These are phyloP conservation scores for Saxophila tyrrhenica DNA, from an alignment of 495 filamentous ascomycete genomes.

Conservation along the genomic window DNA sequence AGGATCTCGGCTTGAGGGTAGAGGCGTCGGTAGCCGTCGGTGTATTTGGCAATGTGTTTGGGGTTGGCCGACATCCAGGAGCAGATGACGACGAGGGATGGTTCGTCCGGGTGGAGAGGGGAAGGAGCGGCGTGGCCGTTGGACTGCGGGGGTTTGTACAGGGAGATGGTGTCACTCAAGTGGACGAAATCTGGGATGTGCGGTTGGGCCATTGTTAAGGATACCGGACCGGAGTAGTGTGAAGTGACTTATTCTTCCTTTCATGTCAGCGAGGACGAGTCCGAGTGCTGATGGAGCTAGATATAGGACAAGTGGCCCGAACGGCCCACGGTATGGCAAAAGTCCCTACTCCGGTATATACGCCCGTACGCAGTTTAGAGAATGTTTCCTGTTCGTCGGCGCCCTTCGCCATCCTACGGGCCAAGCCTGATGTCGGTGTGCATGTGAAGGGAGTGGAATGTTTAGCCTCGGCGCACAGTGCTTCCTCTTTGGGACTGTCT, in stretches of 20 bases:
- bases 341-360: too few relatives aligned
- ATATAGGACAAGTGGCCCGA: too few relatives aligned
- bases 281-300: too few relatives aligned
- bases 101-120: background rate
- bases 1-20: conserved; percentile 24
- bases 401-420: too few relatives aligned
- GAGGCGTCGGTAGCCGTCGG: conserved; percentile 16
- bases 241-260: too few relatives aligned
- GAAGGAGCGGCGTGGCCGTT: background rate
- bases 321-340: too few relatives aligned
- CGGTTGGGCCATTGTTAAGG: background rate
- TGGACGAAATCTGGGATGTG: background rate
- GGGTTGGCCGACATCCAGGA: conserved; percentile 24
- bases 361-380: background rate
- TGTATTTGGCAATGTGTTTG: conserved; percentile 30
- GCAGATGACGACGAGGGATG: conserved; percentile 25
- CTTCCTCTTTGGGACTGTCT: too few relatives aligned
- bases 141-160: background rate
- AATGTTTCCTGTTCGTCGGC: background rate
- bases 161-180: background rate
- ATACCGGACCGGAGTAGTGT: background rate
- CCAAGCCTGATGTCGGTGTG: too few relatives aligned
- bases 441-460: too few relatives aligned
- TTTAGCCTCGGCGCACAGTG: too few relatives aligned
- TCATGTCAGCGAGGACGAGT: too few relatives aligned